Base-by-base conservation (phyloP, 2,329 filamentous ascomycete species). In the Penicillium oxalicum region DNA sequence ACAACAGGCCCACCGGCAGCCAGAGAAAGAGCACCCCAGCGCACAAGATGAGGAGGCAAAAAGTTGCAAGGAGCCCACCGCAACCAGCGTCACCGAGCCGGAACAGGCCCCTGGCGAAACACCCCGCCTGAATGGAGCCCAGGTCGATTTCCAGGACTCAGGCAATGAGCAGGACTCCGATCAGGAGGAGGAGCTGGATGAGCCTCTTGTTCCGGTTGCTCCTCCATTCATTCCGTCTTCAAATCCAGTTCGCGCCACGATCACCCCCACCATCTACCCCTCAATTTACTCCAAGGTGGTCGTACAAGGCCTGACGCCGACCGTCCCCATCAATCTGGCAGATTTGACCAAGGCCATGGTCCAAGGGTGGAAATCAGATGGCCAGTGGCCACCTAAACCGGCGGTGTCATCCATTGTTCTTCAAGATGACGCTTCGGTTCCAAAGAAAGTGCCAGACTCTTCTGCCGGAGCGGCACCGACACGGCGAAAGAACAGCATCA, bases 211-310 rank as follows among this genome's bases (percentile, higher is more conserved):
- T 3, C 91, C 91, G 0, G 69, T 95, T 43, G 81, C 85, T 0
- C 78, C 81, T 5, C 86, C 87, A 0, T 72, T 94, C 4, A 75
- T 96, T 4, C 86, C 89, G 5, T 73, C 80, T 1, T 77, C 79
- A 40, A 91, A 95, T 62, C 79, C 84, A 0, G 83, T 95, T 67
- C 86, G 91, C 48, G 79, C 83, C 28, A 85, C 83, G 29, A 93
- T 96, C 60, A 84, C 77, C 0, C 82, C 87, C 0, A 71, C 78
- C 12, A 79, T 86, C 47, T 95, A 96, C 68, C 74, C 83, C 0
- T 87, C 86, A 40, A 88, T 97, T 48, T 96, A 95, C 74, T 86
- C 87, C 64, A 95, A 95, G 70, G 86, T 95, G 44, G 83, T 96
- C 37, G 68, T 90, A 0, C 84, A 91, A 61, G 80, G 78, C 34